Percentiles rank a stretch among this genome's conserved stretches.
Conservation (phyloP, 306 rosid species). For the Quercus glauca region DNA sequence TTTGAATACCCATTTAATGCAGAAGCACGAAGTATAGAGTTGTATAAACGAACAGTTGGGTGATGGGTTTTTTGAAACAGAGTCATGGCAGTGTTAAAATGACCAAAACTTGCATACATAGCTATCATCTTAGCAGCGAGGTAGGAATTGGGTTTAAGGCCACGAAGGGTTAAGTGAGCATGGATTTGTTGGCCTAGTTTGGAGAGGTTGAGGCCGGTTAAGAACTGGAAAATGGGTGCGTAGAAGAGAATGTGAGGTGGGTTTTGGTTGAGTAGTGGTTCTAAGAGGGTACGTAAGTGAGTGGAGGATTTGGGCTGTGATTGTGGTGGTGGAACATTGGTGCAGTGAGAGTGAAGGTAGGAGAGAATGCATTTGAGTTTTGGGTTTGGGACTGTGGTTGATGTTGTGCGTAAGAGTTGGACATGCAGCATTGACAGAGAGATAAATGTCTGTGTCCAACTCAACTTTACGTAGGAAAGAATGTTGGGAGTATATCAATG, state of each 20-base stretch:
- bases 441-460: too few species aligned
- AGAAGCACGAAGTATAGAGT: conserved; percentile 6
- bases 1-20: background rate
- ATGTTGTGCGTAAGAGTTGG: too few species aligned
- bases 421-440: too few species aligned
- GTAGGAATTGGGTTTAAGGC: background rate
- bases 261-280: background rate
- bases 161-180: background rate
- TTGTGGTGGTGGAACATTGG: background rate
- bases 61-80: background rate
- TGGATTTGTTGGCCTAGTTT: conserved; percentile 15
- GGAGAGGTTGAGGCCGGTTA: conserved; percentile 1
- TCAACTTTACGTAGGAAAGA: too few species aligned
- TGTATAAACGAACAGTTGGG: background rate
- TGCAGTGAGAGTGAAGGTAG: background rate
- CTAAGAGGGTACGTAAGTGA: background rate
- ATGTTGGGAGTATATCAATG: too few species aligned
- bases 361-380: too few species aligned
- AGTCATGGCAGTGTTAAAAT: conserved; percentile 2
- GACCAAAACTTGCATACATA: conserved; percentile 11
- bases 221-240: conserved; percentile 4
- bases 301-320: background rate
- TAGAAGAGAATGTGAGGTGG: conserved; percentile 1
- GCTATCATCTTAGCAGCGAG: conserved; percentile 11
- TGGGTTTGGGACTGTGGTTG: too few species aligned